Evolutionary conservation across 2,329 filamentous ascomycete genomes (phyloP).

Genomic region (Chalaropsis thielavioides): DNA sequence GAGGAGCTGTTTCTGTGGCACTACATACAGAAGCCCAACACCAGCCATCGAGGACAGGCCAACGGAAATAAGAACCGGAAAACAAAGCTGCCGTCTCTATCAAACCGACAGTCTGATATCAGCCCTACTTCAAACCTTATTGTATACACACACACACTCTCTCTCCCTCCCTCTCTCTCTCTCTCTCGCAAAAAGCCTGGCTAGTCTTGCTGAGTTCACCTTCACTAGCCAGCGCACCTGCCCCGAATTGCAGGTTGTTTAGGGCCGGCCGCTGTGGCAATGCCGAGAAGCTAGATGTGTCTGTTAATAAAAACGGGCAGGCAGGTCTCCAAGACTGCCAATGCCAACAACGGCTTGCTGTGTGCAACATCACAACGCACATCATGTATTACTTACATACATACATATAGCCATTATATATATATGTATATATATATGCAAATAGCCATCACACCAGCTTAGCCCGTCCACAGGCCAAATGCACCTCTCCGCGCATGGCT

Average conservation of each 20-base stretch:
- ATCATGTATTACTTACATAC: background rate
- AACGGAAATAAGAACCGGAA: background rate
- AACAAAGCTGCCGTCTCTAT: background rate
- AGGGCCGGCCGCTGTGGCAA: background rate
- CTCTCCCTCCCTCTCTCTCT: no score
- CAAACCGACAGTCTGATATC: background rate
- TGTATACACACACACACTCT: background rate
- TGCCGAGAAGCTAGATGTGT: background rate
- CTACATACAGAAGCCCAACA: background rate
- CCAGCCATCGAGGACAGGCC: background rate
- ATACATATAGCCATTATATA: background rate
- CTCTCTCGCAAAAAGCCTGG: background rate
- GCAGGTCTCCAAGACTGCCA: no score
- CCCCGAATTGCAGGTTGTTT: background rate
- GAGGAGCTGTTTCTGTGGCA: background rate
- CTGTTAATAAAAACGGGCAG: background rate
- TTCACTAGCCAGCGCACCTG: background rate
- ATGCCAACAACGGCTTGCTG: no score
- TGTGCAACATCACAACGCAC: background rate
- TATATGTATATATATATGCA: background rate
- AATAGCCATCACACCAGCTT: background rate
- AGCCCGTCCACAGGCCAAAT: background rate
- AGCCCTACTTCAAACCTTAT: slow-evolving; percentile 3
- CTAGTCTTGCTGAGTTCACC: background rate
- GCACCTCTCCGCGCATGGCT: background rate